Percentiles rank a stretch among this genome's conserved stretches.
These are phyloP conservation scores for Coniosporium tulheliwenetii DNA, from an alignment of 2,329 filamentous ascomycete genomes.

Conservation along the genomic window DNA sequence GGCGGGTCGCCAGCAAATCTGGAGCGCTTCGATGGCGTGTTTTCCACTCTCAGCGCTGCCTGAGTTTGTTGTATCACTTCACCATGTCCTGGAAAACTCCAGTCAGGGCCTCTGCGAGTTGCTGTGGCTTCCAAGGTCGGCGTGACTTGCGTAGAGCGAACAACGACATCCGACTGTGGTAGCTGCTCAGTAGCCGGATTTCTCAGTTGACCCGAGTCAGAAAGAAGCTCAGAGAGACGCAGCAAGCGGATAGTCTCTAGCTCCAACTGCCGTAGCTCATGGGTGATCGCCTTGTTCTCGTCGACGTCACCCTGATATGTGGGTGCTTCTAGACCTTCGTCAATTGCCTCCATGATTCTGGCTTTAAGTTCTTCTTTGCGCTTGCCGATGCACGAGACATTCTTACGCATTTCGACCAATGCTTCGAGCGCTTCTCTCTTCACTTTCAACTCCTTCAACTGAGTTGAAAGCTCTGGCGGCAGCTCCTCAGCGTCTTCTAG, in stretches of 20 bases:
- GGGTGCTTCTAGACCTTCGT: slow-evolving; percentile 11
- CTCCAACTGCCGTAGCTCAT: not conserved
- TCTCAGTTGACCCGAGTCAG: too few species aligned
- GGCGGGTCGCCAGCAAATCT: too few species aligned
- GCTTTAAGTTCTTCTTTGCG: slow-evolving; percentile 1
- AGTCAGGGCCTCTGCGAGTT: too few species aligned
- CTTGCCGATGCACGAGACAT: slow-evolving; percentile 10
- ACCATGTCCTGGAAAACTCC: too few species aligned
- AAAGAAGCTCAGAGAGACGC: too few species aligned
- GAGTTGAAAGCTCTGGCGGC: not conserved
- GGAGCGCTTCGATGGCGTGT: too few species aligned
- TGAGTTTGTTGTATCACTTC: too few species aligned
- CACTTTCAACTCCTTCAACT: slow-evolving; percentile 8
- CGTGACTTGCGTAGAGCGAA: too few species aligned
- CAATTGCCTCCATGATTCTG: slow-evolving; percentile 2
- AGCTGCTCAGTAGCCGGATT: too few species aligned
- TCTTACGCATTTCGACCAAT: slow-evolving; percentile 11
- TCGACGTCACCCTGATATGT: slow-evolving; percentile 8
- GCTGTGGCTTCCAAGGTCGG: too few species aligned
- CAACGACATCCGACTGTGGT: too few species aligned
- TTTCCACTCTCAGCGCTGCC: too few species aligned
- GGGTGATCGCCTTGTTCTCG: slow-evolving; percentile 10
- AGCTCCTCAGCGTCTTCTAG: not conserved
- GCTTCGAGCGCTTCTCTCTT: slow-evolving; percentile 10
- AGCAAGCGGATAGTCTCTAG: not conserved